Evolutionary conservation across 2,329 filamentous ascomycete species (phyloP), one percentile per base, ranked within the genome.

Genomic region (Penicillium corylophilum): DNA sequence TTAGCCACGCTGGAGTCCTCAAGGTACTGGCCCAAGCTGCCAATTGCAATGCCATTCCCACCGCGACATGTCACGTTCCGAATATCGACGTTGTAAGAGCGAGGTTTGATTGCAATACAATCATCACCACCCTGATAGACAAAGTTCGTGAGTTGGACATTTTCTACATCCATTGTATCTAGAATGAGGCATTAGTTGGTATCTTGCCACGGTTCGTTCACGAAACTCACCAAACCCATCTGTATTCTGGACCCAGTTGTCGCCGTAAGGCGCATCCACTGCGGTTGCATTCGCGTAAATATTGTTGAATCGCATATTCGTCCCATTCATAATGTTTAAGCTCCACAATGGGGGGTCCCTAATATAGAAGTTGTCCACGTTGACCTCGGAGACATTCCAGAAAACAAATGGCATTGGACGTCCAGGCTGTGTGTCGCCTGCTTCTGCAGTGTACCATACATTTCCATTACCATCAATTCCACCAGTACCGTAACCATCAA

Each of bases 51-150:
- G 46, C 74, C 75, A 53, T 83, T 83, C 3, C 80, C 80, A 12
- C 77, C 77, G 38, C 74, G 72, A 49, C 82, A 88, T 53, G 73
- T 74, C 6, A 76, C 59, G 63, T 82, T 86, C 50, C 80, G 76
- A 50, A 78, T 68, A 31, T 73, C 69, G 54, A 80, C 77, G 60
- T 86, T 83, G 68, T 82, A 78, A 51, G 82, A 84, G 69, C 87
- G 77, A 38, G 79, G 76, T 70, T 88, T 89, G 54, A 78, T 75
- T 36, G 80, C 79, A 23, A 84, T 79, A 68, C 87, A 90, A 50
- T 81, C 72, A 64, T 79, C 86, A 61, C 84, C 79, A 9, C 80
- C 80, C 67, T 81, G 78, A 58, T 81, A 83, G 5, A 72, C 66
- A 46, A 82, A 76, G 51, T 80, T 79, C 4, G 68, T 76, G 5